Conservation (phyloP, 1,139 yeast species). For the Saccharomycopsis hybrid region DNA sequence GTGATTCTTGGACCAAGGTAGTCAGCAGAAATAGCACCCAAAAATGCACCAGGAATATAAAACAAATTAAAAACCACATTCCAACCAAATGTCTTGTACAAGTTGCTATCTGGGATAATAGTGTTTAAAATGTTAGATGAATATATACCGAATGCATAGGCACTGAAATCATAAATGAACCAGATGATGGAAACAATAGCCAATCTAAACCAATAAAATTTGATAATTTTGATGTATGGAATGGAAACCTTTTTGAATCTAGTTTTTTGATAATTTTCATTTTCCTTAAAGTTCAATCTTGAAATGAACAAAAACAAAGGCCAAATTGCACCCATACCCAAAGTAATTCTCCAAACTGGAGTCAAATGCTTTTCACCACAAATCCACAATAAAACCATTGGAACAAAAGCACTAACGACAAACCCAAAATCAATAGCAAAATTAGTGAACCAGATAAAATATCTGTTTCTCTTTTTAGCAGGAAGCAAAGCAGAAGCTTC, state of each 20-base stretch:
- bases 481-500: slow-evolving; percentile 81
- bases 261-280: slow-evolving; percentile 61
- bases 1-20: slow-evolving; percentile 85
- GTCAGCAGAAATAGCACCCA: slow-evolving; percentile 81
- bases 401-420: slow-evolving; percentile 78
- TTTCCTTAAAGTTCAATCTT: slow-evolving; percentile 71
- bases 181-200: slow-evolving; percentile 67
- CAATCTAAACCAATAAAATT: slow-evolving; percentile 82
- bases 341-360: slow-evolving; percentile 87
- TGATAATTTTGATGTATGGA: slow-evolving; percentile 65
- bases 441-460: slow-evolving; percentile 85
- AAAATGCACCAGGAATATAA: slow-evolving; percentile 82
- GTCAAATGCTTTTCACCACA: slow-evolving; percentile 63
- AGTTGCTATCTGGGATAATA: slow-evolving; percentile 54
- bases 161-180: slow-evolving; percentile 87
- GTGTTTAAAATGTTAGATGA: slow-evolving; percentile 58
- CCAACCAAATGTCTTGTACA: slow-evolving; percentile 86
- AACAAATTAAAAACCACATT: slow-evolving; percentile 81
- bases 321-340: slow-evolving; percentile 89
- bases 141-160: slow-evolving; percentile 82
- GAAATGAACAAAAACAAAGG: slow-evolving; percentile 72
- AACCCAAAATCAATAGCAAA: slow-evolving; percentile 84
- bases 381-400: slow-evolving; percentile 81
- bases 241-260: slow-evolving; percentile 58
- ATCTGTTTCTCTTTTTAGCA: slow-evolving; percentile 78